phyloP scores from a whole-genome alignment of 129 eudicot species.

The Lactuca sativa region DNA sequence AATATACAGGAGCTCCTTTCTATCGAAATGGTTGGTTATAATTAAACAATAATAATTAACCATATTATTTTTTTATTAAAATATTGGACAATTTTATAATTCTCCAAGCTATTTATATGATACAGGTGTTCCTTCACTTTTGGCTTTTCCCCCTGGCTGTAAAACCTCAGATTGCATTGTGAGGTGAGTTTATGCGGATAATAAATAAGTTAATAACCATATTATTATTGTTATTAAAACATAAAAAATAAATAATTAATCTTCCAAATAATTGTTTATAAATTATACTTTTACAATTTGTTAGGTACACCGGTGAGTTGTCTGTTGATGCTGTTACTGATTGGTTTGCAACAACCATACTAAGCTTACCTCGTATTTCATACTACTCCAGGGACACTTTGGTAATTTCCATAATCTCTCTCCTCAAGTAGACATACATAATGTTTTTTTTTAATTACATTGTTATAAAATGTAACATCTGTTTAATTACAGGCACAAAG shows the following conservation, averaged over 20 bases:
- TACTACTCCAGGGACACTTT: constrained; percentile 81
- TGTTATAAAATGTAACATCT: constrained; percentile 16
- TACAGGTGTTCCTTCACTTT: constrained; percentile 79
- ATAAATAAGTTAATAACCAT: background rate
- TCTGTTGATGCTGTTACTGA: constrained; percentile 94
- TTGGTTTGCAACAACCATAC: constrained; percentile 75
- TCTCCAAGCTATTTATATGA: background rate
- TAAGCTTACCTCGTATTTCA: constrained; percentile 77
- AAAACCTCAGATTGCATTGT: constrained; percentile 61
- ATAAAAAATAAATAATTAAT: constrained; percentile 10
- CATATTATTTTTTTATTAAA: too few species aligned
- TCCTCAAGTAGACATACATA: background rate
- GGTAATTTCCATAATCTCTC: constrained; percentile 49
- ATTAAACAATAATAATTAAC: too few species aligned
- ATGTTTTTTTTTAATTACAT: too few species aligned
- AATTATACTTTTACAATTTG: constrained; percentile 19
- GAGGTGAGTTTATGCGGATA: constrained; percentile 48
- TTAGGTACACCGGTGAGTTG: constrained; percentile 87
- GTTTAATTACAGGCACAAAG: constrained; percentile 62
- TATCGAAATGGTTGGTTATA: constrained; percentile 72
- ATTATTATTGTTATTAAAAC: constrained; percentile 2
- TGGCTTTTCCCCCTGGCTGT: constrained; percentile 86
- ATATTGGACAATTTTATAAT: too few species aligned
- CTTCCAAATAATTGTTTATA: background rate
- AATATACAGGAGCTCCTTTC: constrained; percentile 70